phyloP scores from a whole-genome alignment of 2,329 filamentous ascomycete genomes.

The Gyromitra esculenta region DNA sequence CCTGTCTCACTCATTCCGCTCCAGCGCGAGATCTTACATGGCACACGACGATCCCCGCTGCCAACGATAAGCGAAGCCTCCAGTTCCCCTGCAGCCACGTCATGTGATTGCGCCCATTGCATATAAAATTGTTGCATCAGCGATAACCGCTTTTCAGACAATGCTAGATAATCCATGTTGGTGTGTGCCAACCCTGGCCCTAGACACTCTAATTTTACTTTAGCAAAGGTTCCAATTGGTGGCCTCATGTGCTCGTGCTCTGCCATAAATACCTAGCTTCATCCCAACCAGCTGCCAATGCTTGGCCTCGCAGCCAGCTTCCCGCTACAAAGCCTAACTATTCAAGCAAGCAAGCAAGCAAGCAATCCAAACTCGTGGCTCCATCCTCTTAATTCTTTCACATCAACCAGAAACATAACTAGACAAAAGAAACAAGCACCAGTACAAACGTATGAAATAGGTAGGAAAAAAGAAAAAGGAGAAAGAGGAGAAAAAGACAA shows the following conservation, averaged over 20 bases:
- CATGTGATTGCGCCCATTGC: conserved; percentile 32
- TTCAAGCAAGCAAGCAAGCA: no score
- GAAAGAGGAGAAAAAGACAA: neutral
- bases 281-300: neutral
- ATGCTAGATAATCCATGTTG: no score
- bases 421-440: conserved; percentile 12
- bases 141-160: neutral
- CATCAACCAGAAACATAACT: neutral
- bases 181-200: neutral
- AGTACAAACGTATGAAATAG: conserved; percentile 20
- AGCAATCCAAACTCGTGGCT: no score
- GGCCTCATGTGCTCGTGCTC: neutral
- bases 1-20: conserved; percentile 42
- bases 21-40: conserved; percentile 40
- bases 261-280: neutral
- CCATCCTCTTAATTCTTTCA: neutral
- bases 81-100: conserved; percentile 30
- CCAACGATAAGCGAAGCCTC: conserved; percentile 45
- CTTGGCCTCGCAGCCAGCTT: no score
- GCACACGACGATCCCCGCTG: conserved; percentile 43
- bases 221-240: no score
- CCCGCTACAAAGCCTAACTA: no score
- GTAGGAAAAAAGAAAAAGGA: conserved; percentile 5
- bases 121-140: neutral
- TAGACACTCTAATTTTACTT: neutral